Conservation (phyloP, 1,139 yeast genomes). For the Saccharomycopsis crataegensis region DNA sequence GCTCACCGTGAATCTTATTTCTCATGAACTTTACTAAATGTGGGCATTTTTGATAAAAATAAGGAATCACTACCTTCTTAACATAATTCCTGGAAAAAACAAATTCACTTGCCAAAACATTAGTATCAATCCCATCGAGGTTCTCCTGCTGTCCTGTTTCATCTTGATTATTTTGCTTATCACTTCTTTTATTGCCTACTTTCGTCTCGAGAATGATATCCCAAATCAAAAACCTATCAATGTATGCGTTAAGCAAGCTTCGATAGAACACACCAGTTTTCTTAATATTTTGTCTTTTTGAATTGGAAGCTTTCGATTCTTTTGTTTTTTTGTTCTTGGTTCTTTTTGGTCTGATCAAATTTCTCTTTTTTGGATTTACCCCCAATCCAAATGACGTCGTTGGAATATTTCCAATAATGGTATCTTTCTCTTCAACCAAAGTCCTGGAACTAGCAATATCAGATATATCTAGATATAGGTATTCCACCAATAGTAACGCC, state of each 20-base stretch:
- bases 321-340: background rate
- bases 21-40: slow-evolving; percentile 11
- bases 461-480: slow-evolving; percentile 7
- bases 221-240: slow-evolving; percentile 19
- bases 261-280: slow-evolving; percentile 4
- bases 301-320: background rate
- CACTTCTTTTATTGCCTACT: background rate
- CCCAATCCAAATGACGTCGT: background rate
- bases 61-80: slow-evolving; percentile 13
- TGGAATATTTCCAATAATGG: background rate
- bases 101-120: slow-evolving; percentile 7
- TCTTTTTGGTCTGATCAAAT: background rate
- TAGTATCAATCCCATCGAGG: background rate
- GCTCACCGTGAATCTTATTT: slow-evolving; percentile 12
- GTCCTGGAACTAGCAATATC: slow-evolving; percentile 9
- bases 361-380: background rate
- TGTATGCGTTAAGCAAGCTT: slow-evolving; percentile 11
- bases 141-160: background rate
- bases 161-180: background rate
- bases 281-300: background rate
- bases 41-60: slow-evolving; percentile 17
- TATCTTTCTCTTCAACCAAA: slow-evolving; percentile 3
- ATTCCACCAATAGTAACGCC: slow-evolving; percentile 13
- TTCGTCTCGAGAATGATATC: slow-evolving; percentile 14
- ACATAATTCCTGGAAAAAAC: slow-evolving; percentile 5